A percentile compares a stretch with the other conserved stretches of the same genome.
These are phyloP conservation scores for Clathrus columnatus DNA, from an alignment of 768 basidiomycete species.

Conservation along the genomic window DNA sequence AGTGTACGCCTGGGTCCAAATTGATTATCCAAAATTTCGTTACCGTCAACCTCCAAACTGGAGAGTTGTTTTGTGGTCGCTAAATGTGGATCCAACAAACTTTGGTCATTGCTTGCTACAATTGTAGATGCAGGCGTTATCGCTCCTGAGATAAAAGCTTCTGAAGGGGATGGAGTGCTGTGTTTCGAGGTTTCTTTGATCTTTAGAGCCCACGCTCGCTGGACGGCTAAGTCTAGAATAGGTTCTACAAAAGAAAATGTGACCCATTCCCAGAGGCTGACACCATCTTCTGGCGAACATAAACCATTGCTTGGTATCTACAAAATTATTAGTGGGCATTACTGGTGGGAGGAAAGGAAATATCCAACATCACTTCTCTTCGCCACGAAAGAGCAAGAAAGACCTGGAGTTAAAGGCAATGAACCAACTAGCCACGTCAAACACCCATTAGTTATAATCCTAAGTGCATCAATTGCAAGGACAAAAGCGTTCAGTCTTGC, in stretches of 20 bases:
- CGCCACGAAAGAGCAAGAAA: conserved; percentile 43
- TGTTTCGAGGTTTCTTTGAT: neutral
- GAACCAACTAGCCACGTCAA: conserved; percentile 43
- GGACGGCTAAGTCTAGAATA: conserved; percentile 40
- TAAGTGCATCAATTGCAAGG: neutral
- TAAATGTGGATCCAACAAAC: neutral
- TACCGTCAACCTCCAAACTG: neutral
- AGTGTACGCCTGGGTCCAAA: conserved; percentile 32
- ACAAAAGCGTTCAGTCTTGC: neutral
- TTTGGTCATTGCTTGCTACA: neutral
- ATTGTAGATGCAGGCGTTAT: neutral
- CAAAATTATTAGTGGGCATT: conserved; percentile 8
- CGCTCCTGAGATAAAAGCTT: neutral
- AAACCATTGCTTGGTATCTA: conserved; percentile 41
- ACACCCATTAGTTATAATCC: neutral
- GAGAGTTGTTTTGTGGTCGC: neutral
- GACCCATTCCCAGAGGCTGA: conserved; percentile 56
- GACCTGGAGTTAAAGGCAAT: conserved; percentile 39
- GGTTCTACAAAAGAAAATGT: conserved; percentile 59
- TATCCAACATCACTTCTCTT: conserved; percentile 35
- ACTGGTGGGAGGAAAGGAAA: neutral
- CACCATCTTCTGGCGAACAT: conserved; percentile 58
- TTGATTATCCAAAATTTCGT: neutral
- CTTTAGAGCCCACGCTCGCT: neutral
- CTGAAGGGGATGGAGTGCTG: neutral